Conservation (phyloP, 495 filamentous ascomycete species). For the Aspergillus coremiiformis region DNA sequence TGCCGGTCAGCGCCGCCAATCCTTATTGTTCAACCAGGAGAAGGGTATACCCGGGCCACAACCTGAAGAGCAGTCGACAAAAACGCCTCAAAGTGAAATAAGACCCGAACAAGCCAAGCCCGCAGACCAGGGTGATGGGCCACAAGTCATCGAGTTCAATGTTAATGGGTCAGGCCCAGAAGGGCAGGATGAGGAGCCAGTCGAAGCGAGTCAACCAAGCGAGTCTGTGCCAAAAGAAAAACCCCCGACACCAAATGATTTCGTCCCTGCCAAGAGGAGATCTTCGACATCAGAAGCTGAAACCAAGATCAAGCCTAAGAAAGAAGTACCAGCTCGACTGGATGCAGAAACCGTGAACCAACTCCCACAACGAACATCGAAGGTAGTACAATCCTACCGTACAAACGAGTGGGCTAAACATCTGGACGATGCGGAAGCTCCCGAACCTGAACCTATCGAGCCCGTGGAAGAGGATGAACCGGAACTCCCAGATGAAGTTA, state of each 20-base stretch:
- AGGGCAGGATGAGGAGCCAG: neutral
- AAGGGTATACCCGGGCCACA: neutral
- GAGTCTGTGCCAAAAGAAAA: neutral
- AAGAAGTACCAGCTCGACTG: slow-evolving; percentile 23
- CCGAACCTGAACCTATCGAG: slow-evolving; percentile 58
- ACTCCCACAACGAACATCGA: slow-evolving; percentile 47
- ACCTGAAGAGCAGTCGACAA: neutral
- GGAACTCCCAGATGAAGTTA: slow-evolving; percentile 16
- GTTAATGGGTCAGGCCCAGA: neutral
- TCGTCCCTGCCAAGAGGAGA: neutral
- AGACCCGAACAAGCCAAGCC: neutral
- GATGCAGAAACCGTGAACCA: slow-evolving; percentile 30
- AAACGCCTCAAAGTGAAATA: neutral
- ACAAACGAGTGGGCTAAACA: slow-evolving; percentile 98
- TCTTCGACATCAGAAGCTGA: neutral
- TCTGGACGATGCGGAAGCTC: slow-evolving; percentile 65
- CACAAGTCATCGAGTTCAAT: neutral
- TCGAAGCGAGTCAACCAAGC: neutral
- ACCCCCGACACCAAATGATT: neutral
- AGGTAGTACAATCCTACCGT: slow-evolving; percentile 70
- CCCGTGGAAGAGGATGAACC: slow-evolving; percentile 29
- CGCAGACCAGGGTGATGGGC: neutral
- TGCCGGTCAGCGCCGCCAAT: neutral
- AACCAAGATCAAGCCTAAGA: slow-evolving; percentile 9
- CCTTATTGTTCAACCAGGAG: neutral